phyloP scores from a whole-genome alignment of 768 basidiomycete genomes.

The Lactifluus echinatus region DNA sequence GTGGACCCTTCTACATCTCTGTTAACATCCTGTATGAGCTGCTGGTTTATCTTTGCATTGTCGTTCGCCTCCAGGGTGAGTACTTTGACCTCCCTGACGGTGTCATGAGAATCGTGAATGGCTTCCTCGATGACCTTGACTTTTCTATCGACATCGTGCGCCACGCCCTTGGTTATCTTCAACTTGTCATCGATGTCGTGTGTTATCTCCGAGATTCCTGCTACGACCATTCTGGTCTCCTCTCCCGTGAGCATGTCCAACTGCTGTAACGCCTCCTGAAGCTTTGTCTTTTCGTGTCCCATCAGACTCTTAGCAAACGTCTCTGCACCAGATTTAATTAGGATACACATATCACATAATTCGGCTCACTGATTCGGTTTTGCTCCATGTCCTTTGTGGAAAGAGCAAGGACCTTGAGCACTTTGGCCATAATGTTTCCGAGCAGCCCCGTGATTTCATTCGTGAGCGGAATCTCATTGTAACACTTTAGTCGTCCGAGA shows the following conservation, averaged over 20 bases:
- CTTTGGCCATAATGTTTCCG: not conserved
- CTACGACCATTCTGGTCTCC: not conserved
- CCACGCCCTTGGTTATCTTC: not conserved
- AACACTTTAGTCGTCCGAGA: not conserved
- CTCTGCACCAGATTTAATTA: not conserved
- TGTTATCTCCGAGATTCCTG: not conserved
- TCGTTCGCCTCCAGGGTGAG: too few relatives aligned
- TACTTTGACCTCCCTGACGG: too few relatives aligned
- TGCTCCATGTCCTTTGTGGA: not conserved
- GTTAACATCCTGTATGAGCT: too few relatives aligned
- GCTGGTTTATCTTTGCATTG: too few relatives aligned
- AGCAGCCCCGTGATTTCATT: not conserved
- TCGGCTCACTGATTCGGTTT: not conserved
- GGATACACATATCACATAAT: not conserved
- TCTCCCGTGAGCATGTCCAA: constrained; percentile 2
- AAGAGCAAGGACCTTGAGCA: not conserved
- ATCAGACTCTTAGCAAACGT: not conserved
- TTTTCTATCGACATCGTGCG: not conserved
- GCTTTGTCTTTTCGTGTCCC: not conserved
- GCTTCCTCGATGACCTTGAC: not conserved
- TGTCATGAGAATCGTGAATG: not conserved
- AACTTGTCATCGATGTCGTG: not conserved
- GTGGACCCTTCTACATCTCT: too few relatives aligned
- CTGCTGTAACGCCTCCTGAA: not conserved
- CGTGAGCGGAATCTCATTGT: not conserved